Percentiles rank a stretch among this genome's conserved stretches.
These are phyloP conservation scores for Psilocybe subaeruginosa DNA, from an alignment of 768 basidiomycete species.

Conservation along the genomic window DNA sequence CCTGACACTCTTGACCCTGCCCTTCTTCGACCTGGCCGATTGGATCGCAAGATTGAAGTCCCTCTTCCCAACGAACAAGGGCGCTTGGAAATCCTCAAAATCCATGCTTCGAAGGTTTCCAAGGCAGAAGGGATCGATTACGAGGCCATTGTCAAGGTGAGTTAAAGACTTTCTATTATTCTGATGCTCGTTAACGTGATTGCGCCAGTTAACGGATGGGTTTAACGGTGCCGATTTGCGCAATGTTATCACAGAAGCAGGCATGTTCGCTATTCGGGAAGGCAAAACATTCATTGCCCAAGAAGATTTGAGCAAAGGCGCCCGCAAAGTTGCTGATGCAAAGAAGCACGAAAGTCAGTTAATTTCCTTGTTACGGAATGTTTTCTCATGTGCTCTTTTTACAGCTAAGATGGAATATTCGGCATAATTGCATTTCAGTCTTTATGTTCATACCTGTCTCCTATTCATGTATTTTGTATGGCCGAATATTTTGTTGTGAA, in stretches of 20 bases:
- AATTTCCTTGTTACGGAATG: background rate
- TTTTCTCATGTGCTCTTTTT: constrained; percentile 11
- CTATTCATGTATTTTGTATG: constrained; percentile 3
- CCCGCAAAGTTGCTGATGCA: constrained; percentile 91
- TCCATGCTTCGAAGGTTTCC: constrained; percentile 92
- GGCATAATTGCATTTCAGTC: constrained; percentile 29
- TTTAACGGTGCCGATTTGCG: constrained; percentile 98
- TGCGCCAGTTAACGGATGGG: constrained; percentile 71
- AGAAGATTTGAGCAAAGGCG: constrained; percentile 96
- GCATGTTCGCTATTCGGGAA: constrained; percentile 98
- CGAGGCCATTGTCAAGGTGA: constrained; percentile 95
- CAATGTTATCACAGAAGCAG: constrained; percentile 94
- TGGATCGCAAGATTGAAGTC: constrained; percentile 98
- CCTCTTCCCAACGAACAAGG: constrained; percentile 98
- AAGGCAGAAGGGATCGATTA: constrained; percentile 97
- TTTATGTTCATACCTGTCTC: constrained; percentile 13
- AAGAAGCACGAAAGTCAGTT: constrained; percentile 96
- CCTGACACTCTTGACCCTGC: constrained; percentile 98
- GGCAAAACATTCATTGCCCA: constrained; percentile 93
- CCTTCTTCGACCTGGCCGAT: constrained; percentile 90
- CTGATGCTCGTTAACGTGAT: too few relatives aligned
- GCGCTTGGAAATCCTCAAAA: constrained; percentile 95
- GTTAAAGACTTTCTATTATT: constrained; percentile 12
- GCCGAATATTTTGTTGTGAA: background rate
- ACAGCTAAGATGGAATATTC: constrained; percentile 61